phyloP scores from a whole-genome alignment of 768 basidiomycete species.

The Panus rudis region DNA sequence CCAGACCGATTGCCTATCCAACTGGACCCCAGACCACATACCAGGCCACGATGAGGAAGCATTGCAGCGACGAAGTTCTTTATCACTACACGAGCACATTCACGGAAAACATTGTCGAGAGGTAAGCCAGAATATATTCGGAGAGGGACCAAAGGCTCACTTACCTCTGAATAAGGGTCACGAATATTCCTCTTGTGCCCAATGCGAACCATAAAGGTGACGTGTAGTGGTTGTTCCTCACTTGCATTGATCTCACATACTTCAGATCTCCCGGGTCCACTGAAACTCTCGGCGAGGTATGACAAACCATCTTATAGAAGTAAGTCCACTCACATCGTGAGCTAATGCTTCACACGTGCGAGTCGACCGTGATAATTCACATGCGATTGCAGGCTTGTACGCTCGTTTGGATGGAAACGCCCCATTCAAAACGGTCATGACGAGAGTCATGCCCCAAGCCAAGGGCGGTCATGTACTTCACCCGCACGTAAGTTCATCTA shows the following conservation, averaged over 20 bases:
- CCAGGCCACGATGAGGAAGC: conserved; percentile 33
- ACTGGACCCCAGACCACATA: conserved; percentile 37
- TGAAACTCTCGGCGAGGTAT: too few species aligned
- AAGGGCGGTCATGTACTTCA: conserved; percentile 42
- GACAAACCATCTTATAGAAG: too few species aligned
- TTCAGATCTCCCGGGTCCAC: too few species aligned
- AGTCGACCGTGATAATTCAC: too few species aligned
- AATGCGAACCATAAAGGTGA: conserved; percentile 47
- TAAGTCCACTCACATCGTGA: too few species aligned
- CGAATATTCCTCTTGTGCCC: conserved; percentile 45
- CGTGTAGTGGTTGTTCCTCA: conserved; percentile 6
- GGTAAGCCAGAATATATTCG: conserved; percentile 28
- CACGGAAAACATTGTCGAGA: conserved; percentile 38
- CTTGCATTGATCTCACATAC: too few species aligned
- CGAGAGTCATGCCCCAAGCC: conserved; percentile 41
- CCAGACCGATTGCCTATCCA: conserved; percentile 34
- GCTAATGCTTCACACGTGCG: too few species aligned
- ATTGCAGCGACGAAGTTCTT: conserved; percentile 26
- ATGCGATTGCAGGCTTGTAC: conserved; percentile 51
- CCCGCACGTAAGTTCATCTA: conserved; percentile 31
- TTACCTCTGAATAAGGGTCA: conserved; percentile 30
- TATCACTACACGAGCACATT: conserved; percentile 53
- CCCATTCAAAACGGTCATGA: conserved; percentile 61
- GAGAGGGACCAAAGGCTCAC: not conserved
- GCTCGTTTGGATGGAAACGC: conserved; percentile 46